A percentile compares a stretch with the other conserved stretches of the same genome.
These are phyloP conservation scores for Euryodendron excelsum DNA, from an alignment of 148 eudicot genomes.

Conservation along the genomic window DNA sequence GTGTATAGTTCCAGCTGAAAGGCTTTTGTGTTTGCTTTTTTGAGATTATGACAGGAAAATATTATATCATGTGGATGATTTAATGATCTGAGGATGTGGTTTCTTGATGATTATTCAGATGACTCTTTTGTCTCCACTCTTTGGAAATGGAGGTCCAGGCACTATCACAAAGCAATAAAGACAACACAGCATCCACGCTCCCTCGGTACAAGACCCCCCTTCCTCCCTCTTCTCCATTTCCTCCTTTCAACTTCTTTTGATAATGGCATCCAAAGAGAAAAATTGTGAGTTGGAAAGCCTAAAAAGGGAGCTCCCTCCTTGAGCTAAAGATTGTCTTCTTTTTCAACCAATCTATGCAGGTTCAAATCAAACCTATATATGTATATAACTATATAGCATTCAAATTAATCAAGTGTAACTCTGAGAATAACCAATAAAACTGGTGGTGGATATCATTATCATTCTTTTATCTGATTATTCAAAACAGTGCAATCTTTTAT, in stretches of 20 bases:
- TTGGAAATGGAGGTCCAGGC: slow-evolving; percentile 31
- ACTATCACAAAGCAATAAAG: slow-evolving; percentile 40
- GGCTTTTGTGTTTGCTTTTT: not conserved
- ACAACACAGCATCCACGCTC: slow-evolving; percentile 31
- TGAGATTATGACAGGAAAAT: not conserved
- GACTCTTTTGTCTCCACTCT: slow-evolving; percentile 34
- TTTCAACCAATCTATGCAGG: not conserved
- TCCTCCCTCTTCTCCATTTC: not conserved
- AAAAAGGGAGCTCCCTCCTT: slow-evolving; percentile 8
- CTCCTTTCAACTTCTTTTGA: slow-evolving; percentile 13
- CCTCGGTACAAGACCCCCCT: slow-evolving; percentile 18
- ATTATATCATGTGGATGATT: not conserved
- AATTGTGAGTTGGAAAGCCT: slow-evolving; percentile 23
- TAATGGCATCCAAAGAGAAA: slow-evolving; percentile 27
- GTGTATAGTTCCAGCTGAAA: no score
- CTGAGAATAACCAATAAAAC: no score
- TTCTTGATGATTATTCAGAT: slow-evolving; percentile 26
- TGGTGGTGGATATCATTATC: no score
- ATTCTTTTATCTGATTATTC: no score
- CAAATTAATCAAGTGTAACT: no score
- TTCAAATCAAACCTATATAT: not conserved
- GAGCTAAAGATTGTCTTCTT: slow-evolving; percentile 2
- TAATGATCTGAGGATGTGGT: not conserved
- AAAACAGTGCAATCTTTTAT: no score
- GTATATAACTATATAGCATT: not conserved